phyloP scores from a whole-genome alignment of 2,329 filamentous ascomycete genomes.

The Aureobasidium sp. region DNA sequence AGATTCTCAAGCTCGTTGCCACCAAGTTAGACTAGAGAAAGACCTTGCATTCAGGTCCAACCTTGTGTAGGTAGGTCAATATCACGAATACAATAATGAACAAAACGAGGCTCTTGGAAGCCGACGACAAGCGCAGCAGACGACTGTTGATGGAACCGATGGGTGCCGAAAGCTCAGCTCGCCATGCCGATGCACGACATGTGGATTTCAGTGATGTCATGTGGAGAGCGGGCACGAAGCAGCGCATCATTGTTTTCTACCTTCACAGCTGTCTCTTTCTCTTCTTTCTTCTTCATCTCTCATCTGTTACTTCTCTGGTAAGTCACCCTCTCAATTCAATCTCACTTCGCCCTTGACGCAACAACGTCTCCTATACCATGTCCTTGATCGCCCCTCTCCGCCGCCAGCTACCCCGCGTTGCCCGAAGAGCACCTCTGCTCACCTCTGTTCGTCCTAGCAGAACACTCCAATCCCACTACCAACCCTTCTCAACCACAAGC shows the following conservation, averaged over 20 bases:
- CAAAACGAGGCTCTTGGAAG: neutral
- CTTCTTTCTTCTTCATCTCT: conserved; percentile 13
- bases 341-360: neutral
- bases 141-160: neutral
- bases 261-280: conserved; percentile 11
- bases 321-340: neutral
- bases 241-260: conserved; percentile 16
- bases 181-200: neutral
- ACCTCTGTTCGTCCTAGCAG: conserved; percentile 2
- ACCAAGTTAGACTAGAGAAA: conserved; percentile 40
- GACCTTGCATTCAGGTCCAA: neutral
- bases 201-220: conserved; percentile 6
- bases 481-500: conserved; percentile 11
- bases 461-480: conserved; percentile 8
- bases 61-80: neutral
- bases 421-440: conserved; percentile 13
- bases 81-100: conserved; percentile 4
- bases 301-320: conserved; percentile 8
- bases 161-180: neutral
- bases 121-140: conserved; percentile 8
- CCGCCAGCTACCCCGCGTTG: conserved; percentile 17
- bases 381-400: conserved; percentile 19
- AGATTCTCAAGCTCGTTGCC: conserved; percentile 75
- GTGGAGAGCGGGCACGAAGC: neutral
- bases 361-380: conserved; percentile 1